Evolutionary conservation across 1,284 basidiomycete genomes (phyloP).

Genomic region (Limonomyces culmigenus): DNA sequence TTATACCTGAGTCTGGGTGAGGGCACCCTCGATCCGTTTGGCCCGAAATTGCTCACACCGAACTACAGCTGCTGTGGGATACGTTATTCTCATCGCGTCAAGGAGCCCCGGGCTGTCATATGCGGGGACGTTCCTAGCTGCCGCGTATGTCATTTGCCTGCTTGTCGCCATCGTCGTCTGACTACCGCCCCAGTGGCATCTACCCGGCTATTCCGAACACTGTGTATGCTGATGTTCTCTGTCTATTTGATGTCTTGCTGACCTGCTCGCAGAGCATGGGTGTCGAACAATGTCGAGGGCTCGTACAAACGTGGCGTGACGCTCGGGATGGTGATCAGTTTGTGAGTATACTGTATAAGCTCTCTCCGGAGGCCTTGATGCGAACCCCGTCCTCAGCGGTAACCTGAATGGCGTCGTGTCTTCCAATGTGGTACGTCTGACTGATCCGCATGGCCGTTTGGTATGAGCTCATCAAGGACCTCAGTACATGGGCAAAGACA

Average conservation of each 20-base stretch:
- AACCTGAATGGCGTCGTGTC: conserved; percentile 29
- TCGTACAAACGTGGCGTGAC: conserved; percentile 26
- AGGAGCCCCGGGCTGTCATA: conserved; percentile 48
- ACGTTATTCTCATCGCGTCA: conserved; percentile 50
- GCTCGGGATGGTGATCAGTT: conserved; percentile 23
- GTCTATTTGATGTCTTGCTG: conserved; percentile 4
- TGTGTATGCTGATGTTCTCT: background rate
- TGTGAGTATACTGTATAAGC: conserved; percentile 6
- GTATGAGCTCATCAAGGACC: background rate
- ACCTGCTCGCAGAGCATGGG: conserved; percentile 40
- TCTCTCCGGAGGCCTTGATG: background rate
- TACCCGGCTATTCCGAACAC: conserved; percentile 51
- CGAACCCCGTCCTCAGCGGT: conserved; percentile 15
- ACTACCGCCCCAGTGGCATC: conserved; percentile 30
- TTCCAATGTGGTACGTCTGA: conserved; percentile 24
- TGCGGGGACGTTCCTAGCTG: conserved; percentile 53
- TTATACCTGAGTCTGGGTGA: conserved; percentile 22
- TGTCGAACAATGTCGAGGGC: conserved; percentile 55
- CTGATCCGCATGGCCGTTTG: background rate
- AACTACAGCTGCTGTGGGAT: conserved; percentile 37
- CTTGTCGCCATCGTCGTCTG: background rate
- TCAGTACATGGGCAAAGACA: conserved; percentile 10
- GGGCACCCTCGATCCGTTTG: too few relatives aligned
- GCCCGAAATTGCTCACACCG: conserved; percentile 8
- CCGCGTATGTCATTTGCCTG: conserved; percentile 23